These are phyloP conservation scores for Cadophora malorum DNA, from an alignment of 2,329 filamentous ascomycete species.

Conservation along the genomic window DNA sequence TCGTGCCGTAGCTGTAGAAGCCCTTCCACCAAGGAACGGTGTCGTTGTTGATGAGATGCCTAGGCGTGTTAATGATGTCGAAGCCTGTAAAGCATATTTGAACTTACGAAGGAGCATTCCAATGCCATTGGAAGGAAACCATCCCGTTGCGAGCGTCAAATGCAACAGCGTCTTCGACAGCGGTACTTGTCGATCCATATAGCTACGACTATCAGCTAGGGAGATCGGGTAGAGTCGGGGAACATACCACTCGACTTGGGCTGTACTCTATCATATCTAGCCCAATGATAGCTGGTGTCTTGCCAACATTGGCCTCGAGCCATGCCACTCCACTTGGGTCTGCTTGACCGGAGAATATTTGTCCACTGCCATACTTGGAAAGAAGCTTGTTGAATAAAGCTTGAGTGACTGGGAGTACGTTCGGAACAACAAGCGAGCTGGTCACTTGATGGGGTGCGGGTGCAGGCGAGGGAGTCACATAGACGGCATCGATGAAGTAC, in stretches of 20 bases:
- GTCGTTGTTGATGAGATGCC: slow-evolving; percentile 54
- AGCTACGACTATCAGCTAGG: slow-evolving; percentile 41
- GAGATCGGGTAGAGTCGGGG: not conserved
- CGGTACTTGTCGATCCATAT: slow-evolving; percentile 45
- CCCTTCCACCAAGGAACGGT: slow-evolving; percentile 51
- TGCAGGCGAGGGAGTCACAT: slow-evolving; percentile 46
- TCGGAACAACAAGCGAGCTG: slow-evolving; percentile 48
- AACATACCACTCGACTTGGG: slow-evolving; percentile 51
- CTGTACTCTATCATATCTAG: slow-evolving; percentile 58
- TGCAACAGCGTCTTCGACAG: slow-evolving; percentile 55
- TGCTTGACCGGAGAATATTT: slow-evolving; percentile 54
- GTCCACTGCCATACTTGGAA: slow-evolving; percentile 27
- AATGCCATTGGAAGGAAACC: slow-evolving; percentile 56
- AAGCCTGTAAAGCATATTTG: slow-evolving; percentile 17
- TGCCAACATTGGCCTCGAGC: slow-evolving; percentile 52
- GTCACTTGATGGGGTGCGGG: slow-evolving; percentile 51
- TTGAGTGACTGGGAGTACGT: slow-evolving; percentile 32
- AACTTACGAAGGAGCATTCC: slow-evolving; percentile 50
- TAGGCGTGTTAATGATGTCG: slow-evolving; percentile 17
- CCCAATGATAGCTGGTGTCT: slow-evolving; percentile 54
- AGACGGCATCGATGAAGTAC: slow-evolving; percentile 55
- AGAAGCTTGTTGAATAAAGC: slow-evolving; percentile 30
- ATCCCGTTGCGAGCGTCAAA: slow-evolving; percentile 53
- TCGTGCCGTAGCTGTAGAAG: slow-evolving; percentile 57
- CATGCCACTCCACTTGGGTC: slow-evolving; percentile 52